Evolutionary conservation across 2,329 filamentous ascomycete species (phyloP).

Genomic region (Beauveria sp.): DNA sequence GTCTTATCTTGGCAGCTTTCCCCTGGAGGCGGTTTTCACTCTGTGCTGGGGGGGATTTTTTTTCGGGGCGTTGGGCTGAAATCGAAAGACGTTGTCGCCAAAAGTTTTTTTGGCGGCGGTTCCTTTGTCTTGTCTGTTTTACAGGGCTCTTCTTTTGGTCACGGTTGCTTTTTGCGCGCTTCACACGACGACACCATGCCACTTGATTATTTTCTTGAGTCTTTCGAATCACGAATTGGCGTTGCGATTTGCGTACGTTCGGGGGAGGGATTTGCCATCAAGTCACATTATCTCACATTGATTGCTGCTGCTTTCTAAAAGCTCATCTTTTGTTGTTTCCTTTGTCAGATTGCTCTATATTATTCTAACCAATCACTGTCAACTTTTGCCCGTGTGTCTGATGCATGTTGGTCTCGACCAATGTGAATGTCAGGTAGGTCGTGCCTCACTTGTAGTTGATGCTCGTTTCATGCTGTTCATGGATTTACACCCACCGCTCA

Average conservation of each 20-base stretch:
- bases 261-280: slow-evolving; percentile 4
- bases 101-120: slow-evolving; percentile 6
- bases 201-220: slow-evolving; percentile 23
- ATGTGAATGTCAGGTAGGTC: too few species aligned
- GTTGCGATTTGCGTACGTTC: slow-evolving; percentile 27
- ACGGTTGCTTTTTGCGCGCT: slow-evolving; percentile 24
- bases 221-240: slow-evolving; percentile 30
- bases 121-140: slow-evolving; percentile 4
- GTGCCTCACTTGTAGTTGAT: too few species aligned
- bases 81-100: slow-evolving; percentile 13
- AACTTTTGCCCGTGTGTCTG: not conserved
- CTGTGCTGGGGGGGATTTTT: slow-evolving; percentile 16
- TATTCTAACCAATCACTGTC: not conserved
- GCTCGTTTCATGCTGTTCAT: too few species aligned
- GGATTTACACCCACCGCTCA: too few species aligned
- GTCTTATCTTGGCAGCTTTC: slow-evolving; percentile 16
- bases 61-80: slow-evolving; percentile 22
- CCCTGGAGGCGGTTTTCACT: slow-evolving; percentile 16
- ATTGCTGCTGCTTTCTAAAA: slow-evolving; percentile 11
- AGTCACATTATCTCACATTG: slow-evolving; percentile 12
- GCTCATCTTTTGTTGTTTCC: slow-evolving; percentile 2
- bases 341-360: slow-evolving; percentile 8
- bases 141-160: slow-evolving; percentile 6
- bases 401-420: not conserved
- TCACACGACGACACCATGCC: slow-evolving; percentile 22